Percentiles rank a stretch among this genome's conserved stretches.
phyloP scores from a whole-genome alignment of 495 filamentous ascomycete species.

The Xylaria nigripes region DNA sequence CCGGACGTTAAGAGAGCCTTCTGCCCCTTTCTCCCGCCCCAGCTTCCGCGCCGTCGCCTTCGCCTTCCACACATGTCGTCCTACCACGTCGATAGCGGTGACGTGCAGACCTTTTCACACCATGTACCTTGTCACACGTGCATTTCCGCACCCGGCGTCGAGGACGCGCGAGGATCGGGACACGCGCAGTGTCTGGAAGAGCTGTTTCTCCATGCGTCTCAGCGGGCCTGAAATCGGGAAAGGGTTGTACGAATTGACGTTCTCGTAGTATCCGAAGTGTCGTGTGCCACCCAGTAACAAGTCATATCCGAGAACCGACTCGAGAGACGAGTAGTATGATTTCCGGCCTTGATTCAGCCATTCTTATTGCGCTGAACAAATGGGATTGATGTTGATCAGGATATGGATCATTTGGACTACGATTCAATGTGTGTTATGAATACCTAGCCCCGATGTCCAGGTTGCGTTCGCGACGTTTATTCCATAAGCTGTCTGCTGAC shows the following conservation, averaged over 20 bases:
- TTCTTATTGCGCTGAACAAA: neutral
- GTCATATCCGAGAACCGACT: constrained; percentile 3
- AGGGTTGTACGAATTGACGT: constrained; percentile 1
- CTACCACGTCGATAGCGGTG: constrained; percentile 2
- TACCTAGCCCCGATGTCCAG: no score
- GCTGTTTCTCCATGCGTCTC: constrained; percentile 5
- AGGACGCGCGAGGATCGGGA: neutral
- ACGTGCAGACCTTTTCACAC: constrained; percentile 2
- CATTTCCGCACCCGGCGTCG: constrained; percentile 8
- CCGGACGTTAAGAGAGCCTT: neutral
- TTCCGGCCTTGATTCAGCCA: neutral
- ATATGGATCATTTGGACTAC: no score
- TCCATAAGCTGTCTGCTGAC: neutral
- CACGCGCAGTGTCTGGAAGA: neutral
- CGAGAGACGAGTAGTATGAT: constrained; percentile 20
- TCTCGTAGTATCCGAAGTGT: constrained; percentile 12
- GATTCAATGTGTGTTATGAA: no score
- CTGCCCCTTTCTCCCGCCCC: neutral
- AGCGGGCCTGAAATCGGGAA: constrained; percentile 4
- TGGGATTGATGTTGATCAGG: no score
- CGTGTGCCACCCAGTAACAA: constrained; percentile 7
- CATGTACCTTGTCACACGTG: constrained; percentile 3
- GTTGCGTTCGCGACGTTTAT: no score
- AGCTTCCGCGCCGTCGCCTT: constrained; percentile 1
- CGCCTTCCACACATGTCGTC: constrained; percentile 2